These are phyloP conservation scores for Aspergillus biplanus DNA, from an alignment of 495 filamentous ascomycete species.

Conservation along the genomic window DNA sequence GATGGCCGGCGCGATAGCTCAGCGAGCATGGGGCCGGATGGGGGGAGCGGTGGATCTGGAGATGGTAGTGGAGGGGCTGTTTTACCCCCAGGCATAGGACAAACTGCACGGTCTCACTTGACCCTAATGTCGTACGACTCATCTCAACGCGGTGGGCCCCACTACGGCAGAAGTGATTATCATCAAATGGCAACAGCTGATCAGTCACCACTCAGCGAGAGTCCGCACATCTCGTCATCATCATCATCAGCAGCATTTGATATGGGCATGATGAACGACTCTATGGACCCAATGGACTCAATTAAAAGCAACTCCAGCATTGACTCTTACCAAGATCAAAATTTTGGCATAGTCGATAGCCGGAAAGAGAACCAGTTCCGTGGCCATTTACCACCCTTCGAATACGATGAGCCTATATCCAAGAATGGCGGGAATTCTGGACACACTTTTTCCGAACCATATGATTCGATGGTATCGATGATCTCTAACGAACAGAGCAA, in stretches of 20 bases:
- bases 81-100: slow-evolving; percentile 40
- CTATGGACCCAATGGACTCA: slow-evolving; percentile 49
- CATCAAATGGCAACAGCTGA: slow-evolving; percentile 40
- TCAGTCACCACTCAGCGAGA: slow-evolving; percentile 46
- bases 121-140: slow-evolving; percentile 44
- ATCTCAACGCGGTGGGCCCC: slow-evolving; percentile 36
- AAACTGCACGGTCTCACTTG: slow-evolving; percentile 39
- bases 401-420: slow-evolving; percentile 26
- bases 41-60: slow-evolving; percentile 44
- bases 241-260: slow-evolving; percentile 47
- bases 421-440: slow-evolving; percentile 26
- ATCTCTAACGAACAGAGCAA: slow-evolving; percentile 31
- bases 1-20: slow-evolving; percentile 74
- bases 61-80: slow-evolving; percentile 36
- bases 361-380: slow-evolving; percentile 32
- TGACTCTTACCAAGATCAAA: slow-evolving; percentile 41
- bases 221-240: slow-evolving; percentile 48
- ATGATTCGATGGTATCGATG: slow-evolving; percentile 33
- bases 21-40: slow-evolving; percentile 72
- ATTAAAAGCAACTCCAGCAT: slow-evolving; percentile 39
- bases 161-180: slow-evolving; percentile 42
- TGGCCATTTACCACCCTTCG: slow-evolving; percentile 28
- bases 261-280: slow-evolving; percentile 42
- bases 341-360: slow-evolving; percentile 30
- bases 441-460: slow-evolving; percentile 27